A percentile compares a stretch with the other conserved stretches of the same genome.
These are phyloP conservation scores for Mycena rebaudengoi DNA, from an alignment of 768 basidiomycete genomes.

Conservation along the genomic window DNA sequence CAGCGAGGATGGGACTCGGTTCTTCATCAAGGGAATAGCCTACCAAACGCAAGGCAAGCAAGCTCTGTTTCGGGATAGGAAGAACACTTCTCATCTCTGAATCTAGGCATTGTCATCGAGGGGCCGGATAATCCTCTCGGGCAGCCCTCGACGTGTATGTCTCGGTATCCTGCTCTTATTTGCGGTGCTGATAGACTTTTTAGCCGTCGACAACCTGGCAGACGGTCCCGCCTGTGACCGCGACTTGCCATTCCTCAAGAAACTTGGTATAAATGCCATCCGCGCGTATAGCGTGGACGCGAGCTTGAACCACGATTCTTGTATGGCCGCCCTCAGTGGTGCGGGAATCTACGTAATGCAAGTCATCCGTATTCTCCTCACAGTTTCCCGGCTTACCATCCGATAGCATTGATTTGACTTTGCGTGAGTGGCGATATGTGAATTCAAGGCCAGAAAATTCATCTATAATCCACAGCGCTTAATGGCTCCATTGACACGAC, in stretches of 20 bases:
- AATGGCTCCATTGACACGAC: slow-evolving; percentile 72
- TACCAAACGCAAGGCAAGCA: slow-evolving; percentile 81
- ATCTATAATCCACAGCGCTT: slow-evolving; percentile 38
- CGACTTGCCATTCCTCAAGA: slow-evolving; percentile 81
- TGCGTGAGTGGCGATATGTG: slow-evolving; percentile 49
- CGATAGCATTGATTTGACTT: slow-evolving; percentile 81
- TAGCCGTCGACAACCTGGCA: slow-evolving; percentile 81
- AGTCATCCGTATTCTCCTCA: slow-evolving; percentile 36
- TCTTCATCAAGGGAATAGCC: slow-evolving; percentile 89
- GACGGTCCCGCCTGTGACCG: slow-evolving; percentile 72
- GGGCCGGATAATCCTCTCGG: slow-evolving; percentile 10
- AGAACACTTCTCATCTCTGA: no score
- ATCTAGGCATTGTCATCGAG: slow-evolving; percentile 1
- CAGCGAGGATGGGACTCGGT: slow-evolving; percentile 74
- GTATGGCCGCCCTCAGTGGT: slow-evolving; percentile 78
- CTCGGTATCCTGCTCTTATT: no score
- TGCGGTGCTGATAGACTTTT: no score
- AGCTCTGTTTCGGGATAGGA: not conserved
- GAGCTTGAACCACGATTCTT: slow-evolving; percentile 82
- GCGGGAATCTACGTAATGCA: slow-evolving; percentile 93
- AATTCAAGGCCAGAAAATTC: not conserved
- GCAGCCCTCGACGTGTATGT: slow-evolving; percentile 32
- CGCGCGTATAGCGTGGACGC: slow-evolving; percentile 90
- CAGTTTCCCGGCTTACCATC: slow-evolving; percentile 10
- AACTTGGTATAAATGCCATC: slow-evolving; percentile 82